Conservation (phyloP, 805 yeast genomes). For the Sugiyamaella smithiae region DNA sequence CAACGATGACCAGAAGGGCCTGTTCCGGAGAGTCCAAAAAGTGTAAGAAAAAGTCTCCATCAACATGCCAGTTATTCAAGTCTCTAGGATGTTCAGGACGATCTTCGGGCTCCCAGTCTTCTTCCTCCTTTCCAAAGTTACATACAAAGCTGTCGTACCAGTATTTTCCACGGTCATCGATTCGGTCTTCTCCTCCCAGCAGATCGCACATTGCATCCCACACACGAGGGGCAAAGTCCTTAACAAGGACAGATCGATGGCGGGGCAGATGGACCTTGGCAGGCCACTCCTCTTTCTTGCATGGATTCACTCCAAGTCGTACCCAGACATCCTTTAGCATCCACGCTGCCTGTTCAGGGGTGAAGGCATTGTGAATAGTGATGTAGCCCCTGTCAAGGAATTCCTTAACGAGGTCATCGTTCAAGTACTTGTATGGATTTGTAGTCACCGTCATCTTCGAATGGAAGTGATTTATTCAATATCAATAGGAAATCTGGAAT, state of each 20-base stretch:
- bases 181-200: constrained; percentile 16
- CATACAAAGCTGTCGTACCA: constrained; percentile 13
- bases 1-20: constrained; percentile 14
- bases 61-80: constrained; percentile 15
- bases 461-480: not conserved
- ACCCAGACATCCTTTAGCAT: constrained; percentile 17
- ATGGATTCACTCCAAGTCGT: constrained; percentile 13
- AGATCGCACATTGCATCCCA: constrained; percentile 16
- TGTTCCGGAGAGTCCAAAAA: constrained; percentile 17
- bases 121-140: constrained; percentile 11
- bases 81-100: constrained; percentile 9
- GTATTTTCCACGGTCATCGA: constrained; percentile 10
- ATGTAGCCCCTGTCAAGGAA: constrained; percentile 14
- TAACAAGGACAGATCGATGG: constrained; percentile 9
- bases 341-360: constrained; percentile 14
- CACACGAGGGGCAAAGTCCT: constrained; percentile 14
- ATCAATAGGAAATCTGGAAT: too few relatives aligned
- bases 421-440: constrained; percentile 2
- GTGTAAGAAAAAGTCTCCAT: constrained; percentile 16
- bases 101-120: not conserved
- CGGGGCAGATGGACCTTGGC: constrained; percentile 10
- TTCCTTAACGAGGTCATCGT: constrained; percentile 7
- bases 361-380: constrained; percentile 10
- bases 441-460: not conserved
- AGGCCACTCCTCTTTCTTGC: constrained; percentile 8